Evolutionary conservation across 768 basidiomycete genomes (phyloP), one percentile per base, ranked within the genome.

Genomic region (Leccinum boreale): DNA sequence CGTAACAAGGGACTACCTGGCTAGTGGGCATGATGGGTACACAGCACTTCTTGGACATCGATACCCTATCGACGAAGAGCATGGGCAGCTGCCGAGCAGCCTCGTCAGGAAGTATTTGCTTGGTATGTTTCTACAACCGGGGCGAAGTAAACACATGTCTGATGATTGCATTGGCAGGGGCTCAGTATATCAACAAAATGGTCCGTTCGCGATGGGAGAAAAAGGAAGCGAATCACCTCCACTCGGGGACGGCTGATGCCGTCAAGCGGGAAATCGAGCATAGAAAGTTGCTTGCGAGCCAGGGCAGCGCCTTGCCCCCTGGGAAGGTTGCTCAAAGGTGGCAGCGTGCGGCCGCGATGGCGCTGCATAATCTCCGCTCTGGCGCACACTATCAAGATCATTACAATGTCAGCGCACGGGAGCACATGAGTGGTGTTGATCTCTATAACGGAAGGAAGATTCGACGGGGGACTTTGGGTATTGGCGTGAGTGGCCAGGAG

Each of bases 1-100:
- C 29, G 86, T 95, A 35, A 93, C 91, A n/a, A 77, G 92, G 65
- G 83, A 92, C 55, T 97, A 95, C 65, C 81, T 95, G 87, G 85
- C 87, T 3, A 75, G 84, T 60, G 91, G 90, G 0, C 90, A 92
- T 62, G 93, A 95, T 65, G 94, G 94, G 0, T 97, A 85, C 72
- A 71, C 74, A 0, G 79, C 86, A 1, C 76, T 96, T 29, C 84
- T 83, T 62, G 85, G 82, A 19, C 78, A 83, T n/a, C 78, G 78
- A 57, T 85, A 85, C 63, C 80, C 94, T 39, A 79, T 95, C 23
- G 92, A 94, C 65, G 87, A 92, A 58, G 94, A 97, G 71, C 80
- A 81, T 53, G 94, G 93, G 9, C 81, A 86, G 60, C 74, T 91
- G 61, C 84, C 90, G 82, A 90, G 87, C 67, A 73, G 79, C 19